A percentile compares a stretch with the other conserved stretches of the same genome.
These are phyloP conservation scores for Gastrolobium villosum DNA, from an alignment of 306 rosid genomes.

Conservation along the genomic window DNA sequence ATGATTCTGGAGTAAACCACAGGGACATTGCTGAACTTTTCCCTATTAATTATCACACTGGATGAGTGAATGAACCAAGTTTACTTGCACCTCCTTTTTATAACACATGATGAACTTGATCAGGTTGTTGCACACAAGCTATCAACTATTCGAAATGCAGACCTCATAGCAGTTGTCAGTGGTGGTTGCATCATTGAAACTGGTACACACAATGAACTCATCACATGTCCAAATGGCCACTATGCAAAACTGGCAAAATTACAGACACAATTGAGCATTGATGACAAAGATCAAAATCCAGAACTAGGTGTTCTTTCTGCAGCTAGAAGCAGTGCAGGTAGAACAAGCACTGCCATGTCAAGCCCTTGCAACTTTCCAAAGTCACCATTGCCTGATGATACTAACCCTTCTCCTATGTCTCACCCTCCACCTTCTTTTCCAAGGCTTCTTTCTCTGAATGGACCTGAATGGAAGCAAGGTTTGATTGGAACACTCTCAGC, in stretches of 20 bases:
- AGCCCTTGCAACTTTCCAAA: slow-evolving; percentile 73
- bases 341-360: slow-evolving; percentile 74
- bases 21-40: no score
- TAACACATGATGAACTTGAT: slow-evolving; percentile 36
- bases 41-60: no score
- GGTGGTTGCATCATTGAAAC: slow-evolving; percentile 79
- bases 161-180: slow-evolving; percentile 77
- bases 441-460: slow-evolving; percentile 76
- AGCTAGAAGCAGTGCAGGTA: slow-evolving; percentile 77
- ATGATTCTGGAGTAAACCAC: no score
- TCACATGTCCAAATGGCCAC: slow-evolving; percentile 69
- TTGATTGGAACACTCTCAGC: slow-evolving; percentile 83
- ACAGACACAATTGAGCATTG: slow-evolving; percentile 76
- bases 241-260: slow-evolving; percentile 83
- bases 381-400: slow-evolving; percentile 64
- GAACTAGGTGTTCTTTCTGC: slow-evolving; percentile 59
- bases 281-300: slow-evolving; percentile 66
- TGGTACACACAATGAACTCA: slow-evolving; percentile 80
- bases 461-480: slow-evolving; percentile 95
- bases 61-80: not conserved
- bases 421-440: slow-evolving; percentile 71
- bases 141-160: slow-evolving; percentile 90
- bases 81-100: not conserved
- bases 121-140: slow-evolving; percentile 99
- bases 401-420: slow-evolving; percentile 31